Evolutionary conservation across 1,139 yeast species (phyloP).

Genomic region (Kodamaea ohmeri): DNA sequence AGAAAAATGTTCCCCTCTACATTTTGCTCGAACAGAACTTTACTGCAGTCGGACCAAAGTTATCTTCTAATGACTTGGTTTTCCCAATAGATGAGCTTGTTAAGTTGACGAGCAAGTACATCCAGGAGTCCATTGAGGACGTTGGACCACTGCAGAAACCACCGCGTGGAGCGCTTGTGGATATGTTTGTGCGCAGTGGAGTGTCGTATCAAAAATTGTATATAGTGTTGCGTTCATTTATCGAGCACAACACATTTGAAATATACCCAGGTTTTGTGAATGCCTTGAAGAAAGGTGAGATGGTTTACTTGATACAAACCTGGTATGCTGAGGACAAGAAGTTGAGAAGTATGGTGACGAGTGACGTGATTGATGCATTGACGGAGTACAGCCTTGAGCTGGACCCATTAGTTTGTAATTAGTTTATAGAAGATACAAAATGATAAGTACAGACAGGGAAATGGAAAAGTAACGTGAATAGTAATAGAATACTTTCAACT

Average conservation of each 20-base stretch:
- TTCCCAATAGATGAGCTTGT: constrained; percentile 77
- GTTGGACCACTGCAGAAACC: constrained; percentile 42
- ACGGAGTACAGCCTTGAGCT: constrained; percentile 38
- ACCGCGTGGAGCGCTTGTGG: constrained; percentile 47
- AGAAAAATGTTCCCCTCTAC: constrained; percentile 38
- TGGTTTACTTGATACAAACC: constrained; percentile 57
- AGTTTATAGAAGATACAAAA: neutral
- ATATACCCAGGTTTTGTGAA: constrained; percentile 44
- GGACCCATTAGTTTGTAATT: constrained; percentile 41
- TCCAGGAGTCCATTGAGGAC: constrained; percentile 38
- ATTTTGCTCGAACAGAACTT: constrained; percentile 38
- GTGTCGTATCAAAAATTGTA: constrained; percentile 69
- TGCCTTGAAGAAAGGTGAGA: constrained; percentile 44
- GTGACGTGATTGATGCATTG: constrained; percentile 36
- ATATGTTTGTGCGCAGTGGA: constrained; percentile 75
- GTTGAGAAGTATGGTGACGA: constrained; percentile 52
- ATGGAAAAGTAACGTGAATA: no score
- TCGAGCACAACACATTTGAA: constrained; percentile 61
- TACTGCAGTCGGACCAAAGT: constrained; percentile 42
- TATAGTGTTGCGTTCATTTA: constrained; percentile 61
- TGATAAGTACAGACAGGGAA: no score
- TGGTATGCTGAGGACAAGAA: constrained; percentile 68
- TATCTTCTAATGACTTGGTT: constrained; percentile 59
- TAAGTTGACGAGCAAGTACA: constrained; percentile 50
- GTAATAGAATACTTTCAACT: no score